Base-by-base conservation (phyloP, 768 basidiomycete genomes). In the Cystofilobasidium bisporidii region DNA sequence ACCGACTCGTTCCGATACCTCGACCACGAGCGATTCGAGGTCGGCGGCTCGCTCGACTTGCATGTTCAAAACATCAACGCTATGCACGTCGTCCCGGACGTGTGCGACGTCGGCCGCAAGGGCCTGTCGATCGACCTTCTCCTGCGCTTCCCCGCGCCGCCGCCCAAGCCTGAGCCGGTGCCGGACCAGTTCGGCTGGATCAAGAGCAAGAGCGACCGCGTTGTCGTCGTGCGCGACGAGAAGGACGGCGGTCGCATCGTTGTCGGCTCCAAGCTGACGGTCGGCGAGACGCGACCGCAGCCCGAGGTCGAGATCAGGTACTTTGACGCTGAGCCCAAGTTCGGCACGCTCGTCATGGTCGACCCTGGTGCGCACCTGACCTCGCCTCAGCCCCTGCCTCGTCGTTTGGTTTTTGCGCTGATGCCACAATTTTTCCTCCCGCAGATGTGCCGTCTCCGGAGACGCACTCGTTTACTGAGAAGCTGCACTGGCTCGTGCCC, bases 41-140 rank as follows among this genome's bases (percentile, higher is more conserved):
- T 86, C 86, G 61, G 84, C 89, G 53, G 93, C 91, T 2, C 82
- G 33, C 79, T 97, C 41, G 92, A 96, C 74, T 79, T 91, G 43
- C 79, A 97, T 75, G 91, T 91, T 91, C 89, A 96, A 74, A 87
- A 93, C 74, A 74, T 98, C 55, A 82, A 90, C 72, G 89, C 92
- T 78, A 91, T 96, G 90, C 79, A 86, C 60, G 86, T 98, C 66
- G 81, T 96, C 2, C 93, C 94, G 0, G 94, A 99, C 74, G 79
- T 93, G 15, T 75, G 32, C 22, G 32, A 38, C 24, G 45, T 56
- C 38, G 3, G 11, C 22, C 20, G 24, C 15, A 18, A n/a, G 33
- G 43, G 61, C 30, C 67, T 68, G 26, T 1, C 26, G 24, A 18
- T 64, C 59, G 68, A 65, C 63, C 32, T 69, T 8, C 45, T 11